Evolutionary conservation across 768 basidiomycete species (phyloP), one percentile per base, ranked within the genome.

Genomic region (Agaricus blazei): DNA sequence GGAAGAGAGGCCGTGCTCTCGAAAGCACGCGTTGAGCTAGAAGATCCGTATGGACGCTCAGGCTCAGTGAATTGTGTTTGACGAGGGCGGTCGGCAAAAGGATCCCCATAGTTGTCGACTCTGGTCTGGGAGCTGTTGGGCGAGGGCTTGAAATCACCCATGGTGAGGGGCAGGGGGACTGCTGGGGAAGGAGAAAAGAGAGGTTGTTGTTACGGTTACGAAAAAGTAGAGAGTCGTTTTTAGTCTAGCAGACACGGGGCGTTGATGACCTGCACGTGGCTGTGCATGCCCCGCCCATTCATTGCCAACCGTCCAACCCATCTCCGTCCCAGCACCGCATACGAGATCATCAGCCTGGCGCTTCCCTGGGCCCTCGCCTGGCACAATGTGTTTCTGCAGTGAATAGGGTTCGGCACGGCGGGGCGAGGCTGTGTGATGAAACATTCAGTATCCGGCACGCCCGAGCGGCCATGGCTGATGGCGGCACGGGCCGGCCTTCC

Each of bases 11-110:
- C 66, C 12, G 79, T 74, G 66, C 86, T 88, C 54, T 81, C 80
- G 61, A 78, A 85, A 4, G 84, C 79, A 46, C 72, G 73, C 24
- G 73, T 68, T 28, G 68, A 53, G 14, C 55, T 47, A 67, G 59
- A 57, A 68, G 67, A 52, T 69, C 70, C 59, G 75, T 43, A 79
- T 38, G 79, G 73, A 28, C 70, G 68, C 38, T 73, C 60, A 54
- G 81, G 78, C 60, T 87, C 85, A 36, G 78, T 72, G 63, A 87
- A 88, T 49, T 82, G 84, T 42, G 81, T 72, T 51, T 76, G 80
- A 52, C 77, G 81, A 53, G 82, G 78, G 23, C 82, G 76, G 72
- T 91, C 88, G 48, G 83, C 75, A 66, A 91, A 92, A 5, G 90
- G 90, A 67, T 92, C 87, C 29, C 70, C 74, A 51, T 77, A 76